Base-by-base conservation (phyloP, 1,139 yeast species). In the Wickerhamiella infanticola region DNA sequence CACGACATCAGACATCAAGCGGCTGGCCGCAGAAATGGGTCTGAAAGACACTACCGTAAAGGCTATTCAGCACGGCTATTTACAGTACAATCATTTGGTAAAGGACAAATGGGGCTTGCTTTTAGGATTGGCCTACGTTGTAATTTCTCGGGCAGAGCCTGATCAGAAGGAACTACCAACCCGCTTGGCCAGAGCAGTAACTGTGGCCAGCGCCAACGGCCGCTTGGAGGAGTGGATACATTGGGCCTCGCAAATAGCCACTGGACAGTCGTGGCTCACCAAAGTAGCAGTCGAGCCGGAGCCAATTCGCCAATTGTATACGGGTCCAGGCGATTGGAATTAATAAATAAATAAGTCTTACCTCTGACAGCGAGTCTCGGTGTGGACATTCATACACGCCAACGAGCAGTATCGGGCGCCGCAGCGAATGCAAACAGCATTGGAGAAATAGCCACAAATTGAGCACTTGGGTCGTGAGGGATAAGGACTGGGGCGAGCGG, bases 401-500 rank as follows among this genome's bases (percentile, higher is more conserved):
- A 57, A 47, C 8, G 68, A 57, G 50, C 73, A 68, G 48, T 61
- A 62, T 25, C 58, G 48, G 7, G 62, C 60, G 5, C 69, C 68
- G 46, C 73, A 68, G 36, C 61, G 52, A 27, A 59, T 51, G 50
- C 70, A 68, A 3, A 57, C 53, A 18, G 60, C 50, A 18, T 51
- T 54, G 3, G 69, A 66, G 58, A 65, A 61, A 51, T 63, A 66
- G 3, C 73, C 72, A 48, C 73, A 68, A 0, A 68, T 63, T n/a
- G 60, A 53, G 50, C 73, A 68, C 37, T 66, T 49, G 1, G 54
- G 51, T 8, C 61, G 51, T 5, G 59, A 47, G 1, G 72, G 70
- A 48, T 66, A 66, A 18, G 43, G 45, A 5, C 69, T 58, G 1
- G 63, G 59, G 9, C 46, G 47, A 1, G 64, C 55, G 1, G 63